Percentiles rank a stretch among this genome's conserved stretches.
These are phyloP conservation scores for Populus tremula DNA, from an alignment of 345 rosid species.

Conservation along the genomic window DNA sequence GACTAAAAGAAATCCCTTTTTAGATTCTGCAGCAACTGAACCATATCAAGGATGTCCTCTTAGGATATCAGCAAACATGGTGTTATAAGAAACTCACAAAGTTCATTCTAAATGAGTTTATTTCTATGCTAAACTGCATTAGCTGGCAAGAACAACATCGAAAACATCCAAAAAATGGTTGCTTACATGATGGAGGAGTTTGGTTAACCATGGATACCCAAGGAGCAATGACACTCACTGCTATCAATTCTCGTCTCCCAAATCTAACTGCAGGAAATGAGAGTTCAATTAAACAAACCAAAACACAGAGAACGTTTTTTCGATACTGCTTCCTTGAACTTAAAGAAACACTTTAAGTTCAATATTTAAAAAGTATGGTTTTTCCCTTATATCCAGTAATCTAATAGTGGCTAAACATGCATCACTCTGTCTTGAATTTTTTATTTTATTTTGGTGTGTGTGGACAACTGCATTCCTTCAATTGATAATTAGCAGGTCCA, in stretches of 20 bases:
- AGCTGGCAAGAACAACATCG: background rate
- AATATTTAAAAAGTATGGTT: background rate
- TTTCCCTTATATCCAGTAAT: background rate
- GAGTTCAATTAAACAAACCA: background rate
- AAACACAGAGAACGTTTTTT: background rate
- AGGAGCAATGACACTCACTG: conserved; percentile 55
- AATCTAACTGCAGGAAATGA: conserved; percentile 42
- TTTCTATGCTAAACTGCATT: conserved; percentile 18
- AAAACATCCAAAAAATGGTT: background rate
- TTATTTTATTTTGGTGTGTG: no score
- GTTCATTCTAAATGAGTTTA: conserved; percentile 15
- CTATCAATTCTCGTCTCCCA: conserved; percentile 63
- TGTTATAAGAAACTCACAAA: conserved; percentile 14
- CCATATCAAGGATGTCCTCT: conserved; percentile 80
- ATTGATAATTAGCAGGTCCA: background rate
- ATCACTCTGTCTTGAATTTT: background rate
- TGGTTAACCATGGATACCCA: conserved; percentile 51
- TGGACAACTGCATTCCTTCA: background rate
- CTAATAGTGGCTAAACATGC: background rate
- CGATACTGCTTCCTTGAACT: background rate
- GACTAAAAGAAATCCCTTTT: conserved; percentile 66
- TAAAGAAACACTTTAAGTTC: background rate
- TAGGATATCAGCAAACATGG: conserved; percentile 51
- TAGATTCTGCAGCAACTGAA: conserved; percentile 98
- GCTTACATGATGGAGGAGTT: conserved; percentile 65